These are phyloP conservation scores for Mucor indicus DNA, from an alignment of 371 early-diverging fungal species.

Conservation along the genomic window DNA sequence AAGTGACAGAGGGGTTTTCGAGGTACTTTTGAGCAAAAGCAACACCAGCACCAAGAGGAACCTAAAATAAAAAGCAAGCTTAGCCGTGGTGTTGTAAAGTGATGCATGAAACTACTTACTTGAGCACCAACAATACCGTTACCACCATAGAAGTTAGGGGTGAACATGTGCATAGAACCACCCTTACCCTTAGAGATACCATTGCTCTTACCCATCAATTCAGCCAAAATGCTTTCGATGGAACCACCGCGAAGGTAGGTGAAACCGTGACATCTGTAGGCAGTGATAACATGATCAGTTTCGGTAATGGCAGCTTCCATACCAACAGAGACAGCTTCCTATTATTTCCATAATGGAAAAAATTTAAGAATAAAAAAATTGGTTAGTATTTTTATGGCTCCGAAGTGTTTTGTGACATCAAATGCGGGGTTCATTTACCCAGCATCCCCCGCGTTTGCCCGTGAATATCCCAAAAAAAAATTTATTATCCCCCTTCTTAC, in stretches of 20 bases:
- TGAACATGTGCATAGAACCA: constrained; percentile 99
- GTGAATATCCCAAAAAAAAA: constrained; percentile 5
- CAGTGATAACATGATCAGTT: constrained; percentile 95
- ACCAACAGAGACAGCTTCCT: constrained; percentile 97
- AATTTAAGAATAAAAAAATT: neutral
- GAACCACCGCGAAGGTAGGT: constrained; percentile 89
- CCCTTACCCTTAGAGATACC: constrained; percentile 99
- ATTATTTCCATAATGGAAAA: constrained; percentile 2
- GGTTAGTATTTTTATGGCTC: no score
- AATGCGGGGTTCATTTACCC: constrained; percentile 28
- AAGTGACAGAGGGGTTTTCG: constrained; percentile 72
- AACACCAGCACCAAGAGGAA: constrained; percentile 97
- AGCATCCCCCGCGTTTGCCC: constrained; percentile 32
- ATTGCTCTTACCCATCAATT: constrained; percentile 83
- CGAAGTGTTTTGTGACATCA: constrained; percentile 18
- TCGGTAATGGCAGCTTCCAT: constrained; percentile 87
- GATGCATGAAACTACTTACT: constrained; percentile 14
- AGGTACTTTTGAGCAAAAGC: constrained; percentile 96
- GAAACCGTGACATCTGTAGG: constrained; percentile 99
- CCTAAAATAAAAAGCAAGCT: constrained; percentile 16
- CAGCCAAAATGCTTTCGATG: constrained; percentile 76
- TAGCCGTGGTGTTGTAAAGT: neutral
- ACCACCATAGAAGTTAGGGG: constrained; percentile 96
- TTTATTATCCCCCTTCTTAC: constrained; percentile 31
- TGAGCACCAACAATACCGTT: constrained; percentile 99